phyloP scores from a whole-genome alignment of 371 early-diverging fungal species.

The Mucor irregularis region DNA sequence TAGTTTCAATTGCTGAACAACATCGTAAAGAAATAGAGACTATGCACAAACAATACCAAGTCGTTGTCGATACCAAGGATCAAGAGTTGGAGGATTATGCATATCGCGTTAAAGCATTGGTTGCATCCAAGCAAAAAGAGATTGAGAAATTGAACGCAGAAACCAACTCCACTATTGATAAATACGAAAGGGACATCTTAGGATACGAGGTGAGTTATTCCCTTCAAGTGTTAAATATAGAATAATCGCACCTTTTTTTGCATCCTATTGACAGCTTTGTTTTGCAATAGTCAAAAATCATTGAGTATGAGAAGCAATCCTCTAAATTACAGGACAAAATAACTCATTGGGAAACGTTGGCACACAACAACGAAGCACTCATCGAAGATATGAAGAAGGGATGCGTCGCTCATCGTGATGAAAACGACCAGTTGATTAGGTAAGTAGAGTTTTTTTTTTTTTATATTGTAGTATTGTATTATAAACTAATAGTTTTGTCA shows the following conservation, averaged over 20 bases:
- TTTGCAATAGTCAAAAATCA: conserved; percentile 27
- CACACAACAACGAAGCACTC: conserved; percentile 17
- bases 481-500: background rate
- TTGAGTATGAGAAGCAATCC: conserved; percentile 22
- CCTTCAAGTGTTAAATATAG: too few species aligned
- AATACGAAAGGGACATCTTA: conserved; percentile 30
- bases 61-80: conserved; percentile 33
- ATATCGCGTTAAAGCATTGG: conserved; percentile 39
- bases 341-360: conserved; percentile 25
- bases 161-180: conserved; percentile 18
- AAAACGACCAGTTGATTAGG: conserved; percentile 38
- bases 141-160: conserved; percentile 25
- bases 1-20: conserved; percentile 31
- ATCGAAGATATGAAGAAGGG: conserved; percentile 27
- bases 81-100: conserved; percentile 43
- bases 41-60: conserved; percentile 42
- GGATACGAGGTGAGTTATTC: conserved; percentile 41
- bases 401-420: conserved; percentile 26
- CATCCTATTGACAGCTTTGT: background rate
- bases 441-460: conserved; percentile 18
- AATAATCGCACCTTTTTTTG: background rate
- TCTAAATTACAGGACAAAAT: conserved; percentile 10
- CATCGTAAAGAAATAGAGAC: conserved; percentile 35
- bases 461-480: background rate
- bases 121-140: conserved; percentile 38